Conservation (phyloP, 2,329 filamentous ascomycete genomes). For the Fusarium odoratissimum region DNA sequence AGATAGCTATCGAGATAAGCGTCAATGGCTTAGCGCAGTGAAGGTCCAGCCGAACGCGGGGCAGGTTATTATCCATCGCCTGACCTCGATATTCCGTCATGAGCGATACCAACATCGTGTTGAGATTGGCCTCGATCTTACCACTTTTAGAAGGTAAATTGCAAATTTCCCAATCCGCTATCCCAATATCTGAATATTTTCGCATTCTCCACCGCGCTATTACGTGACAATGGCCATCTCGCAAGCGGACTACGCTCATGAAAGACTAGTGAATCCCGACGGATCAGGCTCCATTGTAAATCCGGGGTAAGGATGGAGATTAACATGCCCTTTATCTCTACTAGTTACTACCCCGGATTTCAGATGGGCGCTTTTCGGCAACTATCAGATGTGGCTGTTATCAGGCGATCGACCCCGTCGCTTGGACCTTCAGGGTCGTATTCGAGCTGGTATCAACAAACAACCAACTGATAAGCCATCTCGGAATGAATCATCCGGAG, state of each 20-base stretch:
- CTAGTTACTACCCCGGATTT: neutral
- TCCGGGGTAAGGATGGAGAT: neutral
- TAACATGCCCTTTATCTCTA: rapidly evolving
- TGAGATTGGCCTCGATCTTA: neutral
- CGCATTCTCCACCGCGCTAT: neutral
- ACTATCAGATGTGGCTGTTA: neutral
- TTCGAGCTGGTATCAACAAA: rapidly evolving
- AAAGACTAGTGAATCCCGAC: rapidly evolving
- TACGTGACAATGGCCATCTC: neutral
- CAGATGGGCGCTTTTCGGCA: rapidly evolving
- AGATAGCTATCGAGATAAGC: neutral
- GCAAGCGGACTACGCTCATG: rapidly evolving
- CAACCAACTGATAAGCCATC: neutral
- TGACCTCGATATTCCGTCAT: neutral
- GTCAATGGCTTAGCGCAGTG: rapidly evolving
- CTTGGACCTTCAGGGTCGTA: neutral
- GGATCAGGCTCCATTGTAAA: neutral
- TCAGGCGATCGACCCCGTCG: neutral
- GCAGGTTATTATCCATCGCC: rapidly evolving
- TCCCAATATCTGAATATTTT: rapidly evolving
- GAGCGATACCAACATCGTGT: neutral
- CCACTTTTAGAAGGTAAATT: neutral
- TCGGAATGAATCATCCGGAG: neutral
- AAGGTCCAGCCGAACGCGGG: neutral
- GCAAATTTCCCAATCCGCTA: rapidly evolving